Conservation (phyloP, 108 stramenopile species). For the Nannochloropsis gaditana region DNA sequence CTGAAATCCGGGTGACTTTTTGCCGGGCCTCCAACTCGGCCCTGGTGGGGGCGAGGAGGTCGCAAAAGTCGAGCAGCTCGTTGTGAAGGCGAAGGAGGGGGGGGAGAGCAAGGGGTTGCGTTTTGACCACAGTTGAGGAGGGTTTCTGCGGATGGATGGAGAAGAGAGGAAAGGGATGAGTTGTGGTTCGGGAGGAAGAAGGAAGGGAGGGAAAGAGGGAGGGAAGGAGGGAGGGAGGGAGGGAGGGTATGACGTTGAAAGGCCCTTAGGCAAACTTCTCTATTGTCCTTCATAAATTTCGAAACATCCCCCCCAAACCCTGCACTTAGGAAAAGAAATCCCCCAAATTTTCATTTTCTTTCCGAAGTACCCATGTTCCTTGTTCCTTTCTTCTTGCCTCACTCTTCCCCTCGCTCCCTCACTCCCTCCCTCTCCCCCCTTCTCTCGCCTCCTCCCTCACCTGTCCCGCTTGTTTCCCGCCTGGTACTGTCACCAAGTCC, state of each 20-base stretch:
- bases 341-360: too few relatives aligned
- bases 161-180: too few relatives aligned
- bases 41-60: constrained; percentile 68
- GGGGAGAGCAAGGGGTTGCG: constrained; percentile 16
- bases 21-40: constrained; percentile 54
- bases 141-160: neutral
- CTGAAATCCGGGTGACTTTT: neutral
- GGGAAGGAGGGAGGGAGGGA: neutral
- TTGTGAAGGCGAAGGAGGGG: constrained; percentile 78
- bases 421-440: too few relatives aligned
- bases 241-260: neutral
- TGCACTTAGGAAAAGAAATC: too few relatives aligned
- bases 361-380: too few relatives aligned
- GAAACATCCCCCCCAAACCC: too few relatives aligned
- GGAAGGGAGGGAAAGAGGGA: neutral
- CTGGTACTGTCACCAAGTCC: neutral
- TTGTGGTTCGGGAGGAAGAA: too few relatives aligned
- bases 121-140: neutral
- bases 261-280: neutral
- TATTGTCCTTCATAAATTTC: neutral
- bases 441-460: neutral
- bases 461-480: neutral
- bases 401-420: too few relatives aligned
- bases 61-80: constrained; percentile 85
- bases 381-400: neutral